These are phyloP conservation scores for Nymphaea thermarum DNA, from an alignment of 164 flowering plant genomes.

Conservation along the genomic window DNA sequence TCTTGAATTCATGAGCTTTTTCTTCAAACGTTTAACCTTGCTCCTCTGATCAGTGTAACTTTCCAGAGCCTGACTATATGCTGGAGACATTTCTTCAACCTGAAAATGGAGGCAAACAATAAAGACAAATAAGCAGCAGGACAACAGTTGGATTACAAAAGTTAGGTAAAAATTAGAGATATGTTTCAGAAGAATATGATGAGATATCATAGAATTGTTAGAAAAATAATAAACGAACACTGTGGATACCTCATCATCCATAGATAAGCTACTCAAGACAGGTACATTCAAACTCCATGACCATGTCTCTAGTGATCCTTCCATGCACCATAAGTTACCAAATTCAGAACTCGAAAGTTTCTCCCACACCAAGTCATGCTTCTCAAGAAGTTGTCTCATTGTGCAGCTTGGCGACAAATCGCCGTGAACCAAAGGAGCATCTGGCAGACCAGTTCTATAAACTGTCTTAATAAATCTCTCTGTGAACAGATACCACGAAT, in stretches of 20 bases:
- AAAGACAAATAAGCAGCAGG: not conserved
- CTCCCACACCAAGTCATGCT: constrained; percentile 61
- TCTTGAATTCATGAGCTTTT: constrained; percentile 65
- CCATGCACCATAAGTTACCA: constrained; percentile 73
- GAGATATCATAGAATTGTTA: not conserved
- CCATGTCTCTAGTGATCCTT: constrained; percentile 97
- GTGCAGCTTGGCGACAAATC: constrained; percentile 76
- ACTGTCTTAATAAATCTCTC: constrained; percentile 77
- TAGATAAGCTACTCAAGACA: constrained; percentile 76
- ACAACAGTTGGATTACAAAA: too few species aligned
- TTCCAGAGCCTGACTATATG: constrained; percentile 44
- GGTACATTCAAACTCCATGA: constrained; percentile 97
- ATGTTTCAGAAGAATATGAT: not conserved
- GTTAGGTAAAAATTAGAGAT: not conserved
- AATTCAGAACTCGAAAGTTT: constrained; percentile 63
- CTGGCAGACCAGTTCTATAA: constrained; percentile 75
- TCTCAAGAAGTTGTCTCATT: constrained; percentile 56
- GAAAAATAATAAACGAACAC: not conserved
- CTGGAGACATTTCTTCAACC: constrained; percentile 46
- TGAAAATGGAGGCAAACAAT: constrained; percentile 7
- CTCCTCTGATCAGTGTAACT: constrained; percentile 62
- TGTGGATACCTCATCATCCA: constrained; percentile 49
- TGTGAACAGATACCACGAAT: constrained; percentile 84
- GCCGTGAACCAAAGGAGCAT: constrained; percentile 57
- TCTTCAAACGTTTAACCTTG: constrained; percentile 75